Conservation (phyloP, 2,329 filamentous ascomycete genomes). For the Coleophoma crateriformis region DNA sequence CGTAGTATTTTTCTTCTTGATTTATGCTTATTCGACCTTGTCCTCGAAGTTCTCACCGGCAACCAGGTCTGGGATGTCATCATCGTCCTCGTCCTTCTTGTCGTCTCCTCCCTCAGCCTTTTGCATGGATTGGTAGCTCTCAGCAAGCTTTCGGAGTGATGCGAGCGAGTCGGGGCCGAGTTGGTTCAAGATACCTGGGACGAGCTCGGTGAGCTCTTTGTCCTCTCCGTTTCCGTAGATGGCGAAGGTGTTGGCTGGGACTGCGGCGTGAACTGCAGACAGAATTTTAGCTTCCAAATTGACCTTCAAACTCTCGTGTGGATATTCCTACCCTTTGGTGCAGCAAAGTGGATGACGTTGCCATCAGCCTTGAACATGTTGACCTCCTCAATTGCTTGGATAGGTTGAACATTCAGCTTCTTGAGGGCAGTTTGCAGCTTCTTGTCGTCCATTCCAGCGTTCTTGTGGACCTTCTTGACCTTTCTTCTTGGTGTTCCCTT, state of each 20-base stretch:
- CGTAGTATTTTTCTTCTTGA: neutral
- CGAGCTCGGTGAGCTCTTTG: conserved; percentile 99
- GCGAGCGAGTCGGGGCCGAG: conserved; percentile 97
- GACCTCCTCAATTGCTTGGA: conserved; percentile 99
- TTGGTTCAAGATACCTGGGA: conserved; percentile 99
- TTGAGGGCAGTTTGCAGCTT: conserved; percentile 96
- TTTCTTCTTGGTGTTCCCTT: conserved; percentile 98
- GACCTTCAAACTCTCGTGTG: neutral
- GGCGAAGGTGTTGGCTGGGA: conserved; percentile 98
- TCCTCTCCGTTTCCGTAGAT: conserved; percentile 99
- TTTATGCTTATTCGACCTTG: conserved; percentile 51
- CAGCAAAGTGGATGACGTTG: conserved; percentile 99
- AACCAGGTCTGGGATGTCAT: conserved; percentile 96
- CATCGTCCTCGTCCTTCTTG: conserved; percentile 70
- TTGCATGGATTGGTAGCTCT: conserved; percentile 99
- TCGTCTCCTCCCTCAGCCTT: conserved; percentile 78
- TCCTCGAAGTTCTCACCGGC: conserved; percentile 97
- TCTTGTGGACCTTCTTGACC: conserved; percentile 96
- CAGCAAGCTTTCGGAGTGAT: conserved; percentile 94
- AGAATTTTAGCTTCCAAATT: conserved; percentile 1
- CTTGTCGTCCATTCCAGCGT: conserved; percentile 95
- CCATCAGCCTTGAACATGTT: conserved; percentile 99
- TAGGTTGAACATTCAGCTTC: conserved; percentile 99
- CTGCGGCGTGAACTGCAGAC: conserved; percentile 81
- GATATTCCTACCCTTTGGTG: conserved; percentile 72